phyloP scores from a whole-genome alignment of 225 moss, liverwort and hornwort genomes.

The Ulota crispa region DNA sequence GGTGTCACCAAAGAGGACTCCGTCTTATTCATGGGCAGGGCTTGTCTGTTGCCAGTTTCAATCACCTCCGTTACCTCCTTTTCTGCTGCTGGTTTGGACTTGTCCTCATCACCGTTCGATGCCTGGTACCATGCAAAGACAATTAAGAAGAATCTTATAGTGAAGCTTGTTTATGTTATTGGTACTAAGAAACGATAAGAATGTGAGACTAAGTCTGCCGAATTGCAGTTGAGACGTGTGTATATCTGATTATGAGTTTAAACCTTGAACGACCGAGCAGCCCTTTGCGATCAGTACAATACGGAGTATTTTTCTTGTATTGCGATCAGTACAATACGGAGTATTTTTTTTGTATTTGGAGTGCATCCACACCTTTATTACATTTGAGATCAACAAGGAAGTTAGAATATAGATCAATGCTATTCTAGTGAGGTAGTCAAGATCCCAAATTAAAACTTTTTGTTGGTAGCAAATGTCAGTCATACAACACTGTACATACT shows the following conservation, averaged over 20 bases:
- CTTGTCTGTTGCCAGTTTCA: slow-evolving; percentile 46
- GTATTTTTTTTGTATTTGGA: no score
- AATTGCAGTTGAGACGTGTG: background rate
- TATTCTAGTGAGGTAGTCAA: no score
- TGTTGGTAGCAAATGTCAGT: no score
- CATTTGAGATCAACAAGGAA: no score
- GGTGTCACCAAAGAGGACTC: slow-evolving; percentile 24
- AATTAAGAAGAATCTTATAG: background rate
- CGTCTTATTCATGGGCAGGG: slow-evolving; percentile 17
- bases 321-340: no score
- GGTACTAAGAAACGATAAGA: background rate
- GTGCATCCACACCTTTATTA: no score
- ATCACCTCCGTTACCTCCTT: slow-evolving; percentile 14
- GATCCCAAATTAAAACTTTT: no score
- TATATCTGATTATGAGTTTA: background rate
- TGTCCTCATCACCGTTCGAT: slow-evolving; percentile 23
- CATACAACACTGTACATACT: no score
- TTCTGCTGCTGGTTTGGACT: background rate
- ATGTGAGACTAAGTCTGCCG: background rate
- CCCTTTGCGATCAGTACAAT: no score
- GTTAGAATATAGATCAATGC: no score
- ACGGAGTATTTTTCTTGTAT: no score
- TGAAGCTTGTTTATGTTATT: background rate
- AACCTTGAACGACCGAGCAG: no score
- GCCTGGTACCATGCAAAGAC: slow-evolving; percentile 22